phyloP scores from a whole-genome alignment of 305 asterid genomes.

The Lippia alba region DNA sequence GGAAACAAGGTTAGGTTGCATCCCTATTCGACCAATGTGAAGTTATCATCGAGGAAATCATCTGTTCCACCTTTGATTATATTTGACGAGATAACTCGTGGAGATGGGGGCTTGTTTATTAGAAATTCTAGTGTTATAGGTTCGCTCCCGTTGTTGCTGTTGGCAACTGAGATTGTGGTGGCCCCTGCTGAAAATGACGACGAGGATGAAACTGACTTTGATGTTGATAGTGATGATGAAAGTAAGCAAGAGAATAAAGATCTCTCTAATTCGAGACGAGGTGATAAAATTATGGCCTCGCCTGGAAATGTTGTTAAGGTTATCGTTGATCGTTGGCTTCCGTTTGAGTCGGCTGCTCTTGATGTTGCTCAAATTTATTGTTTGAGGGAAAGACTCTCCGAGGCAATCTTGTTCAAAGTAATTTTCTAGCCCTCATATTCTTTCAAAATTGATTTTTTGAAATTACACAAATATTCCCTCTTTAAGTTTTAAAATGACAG shows the following conservation, averaged over 20 bases:
- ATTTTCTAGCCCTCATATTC: not conserved
- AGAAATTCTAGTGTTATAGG: conserved; percentile 74
- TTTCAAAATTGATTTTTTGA: too few species aligned
- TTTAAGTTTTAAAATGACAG: too few species aligned
- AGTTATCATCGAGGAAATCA: conserved; percentile 44
- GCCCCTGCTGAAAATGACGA: conserved; percentile 61
- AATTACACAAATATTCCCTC: too few species aligned
- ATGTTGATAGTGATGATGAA: conserved; percentile 47
- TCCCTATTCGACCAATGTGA: conserved; percentile 65
- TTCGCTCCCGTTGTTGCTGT: conserved; percentile 71
- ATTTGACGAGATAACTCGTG: conserved; percentile 90
- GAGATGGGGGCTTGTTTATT: conserved; percentile 81
- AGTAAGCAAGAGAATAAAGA: conserved; percentile 40
- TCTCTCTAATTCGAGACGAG: conserved; percentile 37
- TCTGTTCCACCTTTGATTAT: conserved; percentile 52
- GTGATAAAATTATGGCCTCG: conserved; percentile 67
- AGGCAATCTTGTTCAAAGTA: conserved; percentile 79
- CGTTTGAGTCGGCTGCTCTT: conserved; percentile 77
- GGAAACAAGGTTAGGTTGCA: conserved; percentile 87
- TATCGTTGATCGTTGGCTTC: conserved; percentile 83
- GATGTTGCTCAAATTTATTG: conserved; percentile 94
- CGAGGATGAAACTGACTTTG: conserved; percentile 48
- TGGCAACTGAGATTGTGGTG: conserved; percentile 85
- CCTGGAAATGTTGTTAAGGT: conserved; percentile 77
- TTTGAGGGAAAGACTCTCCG: conserved; percentile 82